Percentiles rank a stretch among this genome's conserved stretches.
Evolutionary conservation across 257 asterid species (phyloP).

Genomic region (Nicotiana sylvestris): DNA sequence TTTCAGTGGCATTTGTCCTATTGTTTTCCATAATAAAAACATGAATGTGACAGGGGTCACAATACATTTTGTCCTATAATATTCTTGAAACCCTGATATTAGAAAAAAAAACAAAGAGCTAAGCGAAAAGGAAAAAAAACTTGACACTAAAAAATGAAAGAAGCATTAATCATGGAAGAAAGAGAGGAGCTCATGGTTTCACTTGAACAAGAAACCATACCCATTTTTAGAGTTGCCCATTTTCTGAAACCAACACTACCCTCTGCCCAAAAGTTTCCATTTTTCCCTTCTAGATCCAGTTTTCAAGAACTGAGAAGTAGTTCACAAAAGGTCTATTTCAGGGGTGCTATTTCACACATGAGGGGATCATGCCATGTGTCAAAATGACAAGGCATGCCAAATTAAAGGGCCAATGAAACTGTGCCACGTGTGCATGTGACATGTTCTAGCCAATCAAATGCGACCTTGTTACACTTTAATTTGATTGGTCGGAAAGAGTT

Average conservation of each 20-base stretch:
- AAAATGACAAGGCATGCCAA: too few relatives aligned
- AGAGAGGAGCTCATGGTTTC: constrained; percentile 19
- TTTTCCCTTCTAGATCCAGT: background rate
- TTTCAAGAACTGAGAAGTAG: background rate
- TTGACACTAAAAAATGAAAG: constrained; percentile 10
- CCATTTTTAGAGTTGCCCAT: background rate
- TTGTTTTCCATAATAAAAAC: background rate
- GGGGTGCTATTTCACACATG: background rate
- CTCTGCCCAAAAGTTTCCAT: background rate
- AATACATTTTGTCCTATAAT: background rate
- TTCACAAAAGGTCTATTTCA: constrained; percentile 2
- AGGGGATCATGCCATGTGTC: background rate
- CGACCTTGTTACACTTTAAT: too few relatives aligned
- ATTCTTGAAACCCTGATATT: background rate
- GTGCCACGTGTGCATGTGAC: too few relatives aligned
- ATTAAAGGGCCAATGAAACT: too few relatives aligned
- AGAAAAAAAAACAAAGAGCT: background rate
- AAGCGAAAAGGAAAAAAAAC: background rate
- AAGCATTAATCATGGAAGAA: constrained; percentile 10
- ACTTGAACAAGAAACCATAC: background rate
- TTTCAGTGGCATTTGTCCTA: background rate
- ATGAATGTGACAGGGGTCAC: background rate
- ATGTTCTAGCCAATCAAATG: too few relatives aligned
- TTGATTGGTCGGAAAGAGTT: too few relatives aligned
- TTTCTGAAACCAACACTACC: constrained; percentile 11